A percentile compares a stretch with the other conserved stretches of the same genome.
These are phyloP conservation scores for Curvularia sp. DNA, from an alignment of 2,329 filamentous ascomycete genomes.

Conservation along the genomic window DNA sequence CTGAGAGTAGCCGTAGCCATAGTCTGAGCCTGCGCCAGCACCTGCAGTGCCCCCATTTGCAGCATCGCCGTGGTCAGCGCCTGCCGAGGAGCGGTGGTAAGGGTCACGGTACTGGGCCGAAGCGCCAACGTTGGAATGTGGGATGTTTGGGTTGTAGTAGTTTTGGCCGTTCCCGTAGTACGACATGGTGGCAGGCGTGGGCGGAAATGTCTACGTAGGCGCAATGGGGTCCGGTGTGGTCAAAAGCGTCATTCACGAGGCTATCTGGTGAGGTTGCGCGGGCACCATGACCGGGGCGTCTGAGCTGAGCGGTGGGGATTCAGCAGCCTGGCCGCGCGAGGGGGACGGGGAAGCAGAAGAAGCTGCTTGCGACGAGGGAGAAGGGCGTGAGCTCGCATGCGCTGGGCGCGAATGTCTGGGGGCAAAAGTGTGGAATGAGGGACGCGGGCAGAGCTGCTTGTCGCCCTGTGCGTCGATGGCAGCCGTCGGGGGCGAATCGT, in stretches of 20 bases:
- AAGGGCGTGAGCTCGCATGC: slow-evolving; percentile 23
- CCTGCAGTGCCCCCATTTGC: slow-evolving; percentile 63
- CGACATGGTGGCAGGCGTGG: slow-evolving; percentile 55
- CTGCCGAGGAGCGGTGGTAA: slow-evolving; percentile 65
- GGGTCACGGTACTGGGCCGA: slow-evolving; percentile 46
- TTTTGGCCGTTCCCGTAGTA: slow-evolving; percentile 64
- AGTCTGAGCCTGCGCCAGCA: slow-evolving; percentile 47
- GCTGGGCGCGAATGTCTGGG: slow-evolving; percentile 16
- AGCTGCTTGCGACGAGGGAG: slow-evolving; percentile 16
- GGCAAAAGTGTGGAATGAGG: slow-evolving; percentile 12
- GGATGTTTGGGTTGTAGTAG: slow-evolving; percentile 55
- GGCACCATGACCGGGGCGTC: slow-evolving; percentile 45
- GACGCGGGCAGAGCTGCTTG: slow-evolving; percentile 19
- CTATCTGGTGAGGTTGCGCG: slow-evolving; percentile 37
- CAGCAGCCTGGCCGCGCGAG: slow-evolving; percentile 19
- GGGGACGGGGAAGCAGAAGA: slow-evolving; percentile 1
- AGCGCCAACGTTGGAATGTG: slow-evolving; percentile 51
- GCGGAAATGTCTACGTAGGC: slow-evolving; percentile 24
- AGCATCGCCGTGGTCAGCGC: slow-evolving; percentile 81
- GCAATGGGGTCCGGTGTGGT: slow-evolving; percentile 28
- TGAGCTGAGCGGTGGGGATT: slow-evolving; percentile 27
- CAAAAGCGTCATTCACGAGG: slow-evolving; percentile 47
- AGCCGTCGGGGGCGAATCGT: slow-evolving; percentile 25
- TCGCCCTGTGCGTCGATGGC: slow-evolving; percentile 19
- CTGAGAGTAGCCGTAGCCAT: slow-evolving; percentile 43